A percentile compares a stretch with the other conserved stretches of the same genome.
Conservation (phyloP, 768 basidiomycete species). For the Amanita rimosa region DNA sequence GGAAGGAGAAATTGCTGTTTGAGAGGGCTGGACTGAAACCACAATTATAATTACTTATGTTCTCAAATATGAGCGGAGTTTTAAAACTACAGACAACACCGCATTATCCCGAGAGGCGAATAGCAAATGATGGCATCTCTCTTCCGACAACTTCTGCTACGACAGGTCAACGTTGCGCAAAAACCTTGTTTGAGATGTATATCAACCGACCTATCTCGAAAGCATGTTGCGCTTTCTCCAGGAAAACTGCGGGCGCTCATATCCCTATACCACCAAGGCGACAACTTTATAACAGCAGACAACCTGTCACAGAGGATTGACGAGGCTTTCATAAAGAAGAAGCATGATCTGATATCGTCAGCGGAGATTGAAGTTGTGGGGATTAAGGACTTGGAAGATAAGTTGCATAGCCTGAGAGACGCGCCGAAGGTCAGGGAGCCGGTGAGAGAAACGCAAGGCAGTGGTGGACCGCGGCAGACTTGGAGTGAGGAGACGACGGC, state of each 20-base stretch:
- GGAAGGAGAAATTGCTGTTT: constrained; percentile 51
- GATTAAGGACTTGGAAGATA: constrained; percentile 10
- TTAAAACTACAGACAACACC: too few relatives aligned
- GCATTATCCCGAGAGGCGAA: too few relatives aligned
- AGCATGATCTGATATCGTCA: not conserved
- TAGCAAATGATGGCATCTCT: not conserved
- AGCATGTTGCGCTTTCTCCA: constrained; percentile 24
- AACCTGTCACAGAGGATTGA: constrained; percentile 58
- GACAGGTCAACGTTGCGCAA: not conserved
- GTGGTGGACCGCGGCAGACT: not conserved
- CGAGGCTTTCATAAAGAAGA: constrained; percentile 35
- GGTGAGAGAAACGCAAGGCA: constrained; percentile 11
- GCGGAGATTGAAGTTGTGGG: constrained; percentile 1
- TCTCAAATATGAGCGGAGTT: too few relatives aligned
- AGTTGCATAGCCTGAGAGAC: constrained; percentile 14
- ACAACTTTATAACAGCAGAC: constrained; percentile 58
- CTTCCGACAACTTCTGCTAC: not conserved
- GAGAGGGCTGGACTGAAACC: constrained; percentile 51
- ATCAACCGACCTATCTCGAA: not conserved
- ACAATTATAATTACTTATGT: constrained; percentile 25
- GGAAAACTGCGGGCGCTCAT: constrained; percentile 64
- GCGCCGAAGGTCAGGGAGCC: constrained; percentile 29
- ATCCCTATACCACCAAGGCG: constrained; percentile 68
- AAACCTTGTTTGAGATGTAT: not conserved
- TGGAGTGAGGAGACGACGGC: constrained; percentile 18